Percentiles rank a stretch among this genome's conserved stretches.
phyloP scores from a whole-genome alignment of 768 basidiomycete genomes.

The Suillus subaureus region DNA sequence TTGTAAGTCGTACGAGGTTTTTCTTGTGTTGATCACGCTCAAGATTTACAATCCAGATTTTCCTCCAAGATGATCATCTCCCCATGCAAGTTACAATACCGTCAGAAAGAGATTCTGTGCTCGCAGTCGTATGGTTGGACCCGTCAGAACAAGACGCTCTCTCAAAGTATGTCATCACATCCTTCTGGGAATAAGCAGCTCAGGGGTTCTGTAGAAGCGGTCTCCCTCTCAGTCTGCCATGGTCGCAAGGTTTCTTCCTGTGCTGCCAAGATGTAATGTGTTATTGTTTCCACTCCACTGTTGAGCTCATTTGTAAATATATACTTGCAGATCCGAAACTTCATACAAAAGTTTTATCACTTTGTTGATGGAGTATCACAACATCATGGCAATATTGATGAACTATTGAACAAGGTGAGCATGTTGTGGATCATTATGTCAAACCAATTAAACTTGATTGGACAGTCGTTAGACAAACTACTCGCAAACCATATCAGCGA shows the following conservation, averaged over 20 bases:
- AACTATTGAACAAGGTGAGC: constrained; percentile 81
- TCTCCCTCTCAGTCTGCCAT: constrained; percentile 78
- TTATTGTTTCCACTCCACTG: neutral
- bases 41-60: constrained; percentile 53
- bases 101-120: constrained; percentile 68
- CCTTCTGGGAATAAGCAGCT: constrained; percentile 1
- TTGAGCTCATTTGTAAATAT: constrained; percentile 8
- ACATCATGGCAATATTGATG: constrained; percentile 90
- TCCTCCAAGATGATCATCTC: constrained; percentile 84
- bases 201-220: constrained; percentile 46
- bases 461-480: constrained; percentile 83
- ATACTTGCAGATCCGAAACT: constrained; percentile 68
- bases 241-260: constrained; percentile 94
- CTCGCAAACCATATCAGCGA: constrained; percentile 76
- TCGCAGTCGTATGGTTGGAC: constrained; percentile 84
- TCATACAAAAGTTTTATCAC: constrained; percentile 94
- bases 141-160: constrained; percentile 65
- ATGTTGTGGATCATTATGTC: neutral
- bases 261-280: constrained; percentile 81
- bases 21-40: constrained; percentile 6
- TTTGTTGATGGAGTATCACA: constrained; percentile 96
- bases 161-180: constrained; percentile 42
- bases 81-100: constrained; percentile 74
- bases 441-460: neutral
- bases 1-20: constrained; percentile 46